Base-by-base conservation (phyloP, 73 alveolate species). In the Tetrahymena thermophila region DNA sequence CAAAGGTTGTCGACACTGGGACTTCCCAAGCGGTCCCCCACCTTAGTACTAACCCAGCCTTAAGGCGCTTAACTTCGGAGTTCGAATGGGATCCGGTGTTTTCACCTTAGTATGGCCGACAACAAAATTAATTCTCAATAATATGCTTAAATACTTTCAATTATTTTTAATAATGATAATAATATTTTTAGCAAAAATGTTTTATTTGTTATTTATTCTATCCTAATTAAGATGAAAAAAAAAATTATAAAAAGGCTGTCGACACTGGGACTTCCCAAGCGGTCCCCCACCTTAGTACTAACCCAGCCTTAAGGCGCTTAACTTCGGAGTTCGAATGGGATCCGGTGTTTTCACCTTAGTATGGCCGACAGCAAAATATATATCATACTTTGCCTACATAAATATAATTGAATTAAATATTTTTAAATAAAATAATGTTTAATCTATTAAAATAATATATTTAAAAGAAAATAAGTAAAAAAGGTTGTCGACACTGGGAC, bases 21-120 rank as follows among this genome's bases (percentile, higher is more conserved):
- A 98, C 98, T 97, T 98, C 99, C 99, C 99, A 98, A 97, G 98
- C 99, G 99, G 99, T 98, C 99, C 98, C 99, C 99, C 99, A 98
- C 99, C 98, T 97, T 98, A 98, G 99, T 98, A 98, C 99, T 98
- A 97, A 96, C 98, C 98, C 89, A 96, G 98, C 99, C 99, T 98
- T 97, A 98, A 95, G 98, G 99, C 99, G 98, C 99, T 98, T 98
- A 98, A 98, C 99, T 98, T 98, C 99, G 98, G 99, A 98, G 99
- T 97, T 98, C 99, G 99, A 99, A 98, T 96, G 99, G 99, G 99
- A 98, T 98, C 99, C 98, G 99, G 99, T 98, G n/a, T n/a, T n/a
- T n/a, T n/a, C n/a, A n/a, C n/a, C n/a, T n/a, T n/a, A n/a, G n/a
- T n/a, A 99, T 37, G 42, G 42, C 42, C 42, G 42, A 37, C 42